Base-by-base conservation (phyloP, 2,329 filamentous ascomycete species). In the Monilinia aucupariae region DNA sequence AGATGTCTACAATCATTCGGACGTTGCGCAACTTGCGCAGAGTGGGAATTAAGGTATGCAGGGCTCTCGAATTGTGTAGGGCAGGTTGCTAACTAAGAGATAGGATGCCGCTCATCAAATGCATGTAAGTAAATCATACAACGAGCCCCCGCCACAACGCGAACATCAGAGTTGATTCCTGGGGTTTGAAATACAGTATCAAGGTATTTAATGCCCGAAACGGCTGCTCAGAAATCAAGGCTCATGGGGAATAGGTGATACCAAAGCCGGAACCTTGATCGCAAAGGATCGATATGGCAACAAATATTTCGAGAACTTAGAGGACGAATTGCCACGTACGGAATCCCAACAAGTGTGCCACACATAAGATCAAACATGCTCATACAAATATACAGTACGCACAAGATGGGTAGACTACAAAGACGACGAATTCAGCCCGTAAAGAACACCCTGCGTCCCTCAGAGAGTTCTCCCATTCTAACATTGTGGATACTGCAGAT, bases 391-490 rank as follows among this genome's bases (percentile, higher is more conserved):
- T 47, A 66, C 71, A 94, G 92, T 97, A 72, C 89, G 93, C 74
- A 97, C 92, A 71, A 86, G 92, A 82, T 99, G 96, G 94, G 90
- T 99, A 68, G 92, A 97, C 78, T 99, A 96, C 82, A 93, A 91
- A 80, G 83, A 90, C 77, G 82, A 90, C 72, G 91, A 97, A 77
- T 90, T 82, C 74, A 90, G 94, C 72, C 81, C 90, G 84, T 89
- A 81, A 71, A 85, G 45, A 59, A 51, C 75, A 53, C 32, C 56
- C 22, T 27, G 32, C 25, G 49, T 30, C 30, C 17, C 41, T 45
- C 39, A 12, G n/a, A 22, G 41, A 47, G 13, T 25, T 37, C 10
- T 56, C 54, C 34, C 32, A 8, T 47, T 22, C 39, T 61, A 43
- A 60, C 25, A 45, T 25, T 27, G 37, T 22, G 9, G 13, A 22